phyloP scores from a whole-genome alignment of 371 early-diverging fungal genomes.

The Mucor piriformis region DNA sequence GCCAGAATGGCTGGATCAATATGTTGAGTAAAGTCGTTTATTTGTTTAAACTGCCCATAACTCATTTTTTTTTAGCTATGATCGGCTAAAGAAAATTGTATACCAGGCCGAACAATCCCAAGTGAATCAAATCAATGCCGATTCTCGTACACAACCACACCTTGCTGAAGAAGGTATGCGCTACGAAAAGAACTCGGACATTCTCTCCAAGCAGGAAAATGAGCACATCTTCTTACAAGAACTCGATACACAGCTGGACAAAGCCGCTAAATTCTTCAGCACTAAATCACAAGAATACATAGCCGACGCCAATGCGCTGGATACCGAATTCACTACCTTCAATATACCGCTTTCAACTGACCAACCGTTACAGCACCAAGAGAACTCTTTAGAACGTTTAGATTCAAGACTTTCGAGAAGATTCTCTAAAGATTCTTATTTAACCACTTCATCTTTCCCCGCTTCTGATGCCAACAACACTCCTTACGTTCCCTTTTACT shows the following conservation, averaged over 20 bases:
- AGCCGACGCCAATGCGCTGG: slow-evolving; percentile 17
- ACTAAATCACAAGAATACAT: slow-evolving; percentile 77
- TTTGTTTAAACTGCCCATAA: neutral
- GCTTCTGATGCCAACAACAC: slow-evolving; percentile 1
- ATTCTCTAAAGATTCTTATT: slow-evolving; percentile 12
- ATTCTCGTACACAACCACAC: slow-evolving; percentile 15
- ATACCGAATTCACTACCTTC: slow-evolving; percentile 15
- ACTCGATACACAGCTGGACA: slow-evolving; percentile 78
- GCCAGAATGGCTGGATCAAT: slow-evolving; percentile 88
- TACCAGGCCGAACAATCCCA: slow-evolving; percentile 85
- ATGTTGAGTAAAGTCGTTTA: slow-evolving; percentile 58
- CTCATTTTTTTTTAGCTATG: slow-evolving; percentile 60
- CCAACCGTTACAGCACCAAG: neutral
- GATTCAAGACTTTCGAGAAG: slow-evolving; percentile 6
- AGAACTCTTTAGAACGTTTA: slow-evolving; percentile 4
- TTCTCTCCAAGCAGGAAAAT: neutral
- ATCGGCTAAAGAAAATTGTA: slow-evolving; percentile 84
- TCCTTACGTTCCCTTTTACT: neutral
- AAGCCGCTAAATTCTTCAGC: slow-evolving; percentile 76
- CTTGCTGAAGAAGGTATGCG: slow-evolving; percentile 14
- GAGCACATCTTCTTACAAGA: slow-evolving; percentile 60
- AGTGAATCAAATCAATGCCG: slow-evolving; percentile 45
- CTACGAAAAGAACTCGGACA: slow-evolving; percentile 69
- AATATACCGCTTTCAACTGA: slow-evolving; percentile 19
- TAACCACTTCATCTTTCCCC: slow-evolving; percentile 17